phyloP scores from a whole-genome alignment of 2,329 filamentous ascomycete species.

The Bipolaris oryzae region DNA sequence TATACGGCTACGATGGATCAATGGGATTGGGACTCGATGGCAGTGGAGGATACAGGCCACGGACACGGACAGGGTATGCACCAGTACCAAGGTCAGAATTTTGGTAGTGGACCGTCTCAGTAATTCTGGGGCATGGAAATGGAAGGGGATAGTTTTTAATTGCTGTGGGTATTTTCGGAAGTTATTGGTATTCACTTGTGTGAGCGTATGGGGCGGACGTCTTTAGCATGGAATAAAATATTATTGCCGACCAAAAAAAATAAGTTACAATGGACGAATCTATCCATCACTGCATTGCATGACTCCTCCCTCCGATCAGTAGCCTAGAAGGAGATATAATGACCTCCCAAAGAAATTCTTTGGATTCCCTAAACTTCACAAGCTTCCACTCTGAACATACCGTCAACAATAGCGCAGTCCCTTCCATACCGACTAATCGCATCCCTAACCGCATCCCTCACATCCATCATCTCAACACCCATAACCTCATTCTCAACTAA shows the following conservation, averaged over 20 bases:
- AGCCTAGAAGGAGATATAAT: no score
- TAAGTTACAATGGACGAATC: no score
- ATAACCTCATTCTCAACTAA: conserved; percentile 40
- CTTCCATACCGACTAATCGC: conserved; percentile 32
- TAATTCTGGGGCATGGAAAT: neutral
- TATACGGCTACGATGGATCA: conserved; percentile 19
- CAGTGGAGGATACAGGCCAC: neutral
- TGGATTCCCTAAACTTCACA: conserved; percentile 24
- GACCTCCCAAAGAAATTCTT: no score
- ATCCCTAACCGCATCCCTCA: conserved; percentile 38
- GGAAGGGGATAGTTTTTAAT: neutral
- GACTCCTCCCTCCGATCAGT: no score
- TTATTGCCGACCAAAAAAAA: no score
- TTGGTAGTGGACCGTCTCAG: neutral
- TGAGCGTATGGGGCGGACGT: no score
- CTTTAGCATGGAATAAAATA: no score
- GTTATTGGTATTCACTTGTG: no score
- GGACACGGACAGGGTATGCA: neutral
- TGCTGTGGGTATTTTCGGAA: no score
- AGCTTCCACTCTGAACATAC: conserved; percentile 37
- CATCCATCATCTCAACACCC: conserved; percentile 31
- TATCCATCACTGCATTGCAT: no score
- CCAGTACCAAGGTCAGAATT: neutral
- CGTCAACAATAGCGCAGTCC: conserved; percentile 33
- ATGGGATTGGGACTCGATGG: conserved; percentile 10